Conservation (phyloP, 345 rosid genomes). For the Moricandia arvensis region DNA sequence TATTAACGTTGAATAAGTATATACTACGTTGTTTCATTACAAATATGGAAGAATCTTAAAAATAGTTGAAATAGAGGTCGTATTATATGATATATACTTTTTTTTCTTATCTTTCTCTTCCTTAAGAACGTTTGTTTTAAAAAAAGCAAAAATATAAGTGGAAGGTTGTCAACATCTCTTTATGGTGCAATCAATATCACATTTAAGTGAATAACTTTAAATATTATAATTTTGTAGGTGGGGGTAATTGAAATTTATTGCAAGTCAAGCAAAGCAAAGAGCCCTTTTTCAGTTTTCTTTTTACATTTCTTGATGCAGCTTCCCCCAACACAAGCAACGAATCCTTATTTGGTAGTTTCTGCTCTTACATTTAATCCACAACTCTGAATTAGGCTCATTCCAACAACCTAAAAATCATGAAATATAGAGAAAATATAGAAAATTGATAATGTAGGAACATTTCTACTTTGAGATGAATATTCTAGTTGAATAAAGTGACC, state of each 20-base stretch:
- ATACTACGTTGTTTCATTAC: background rate
- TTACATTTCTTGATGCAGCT: conserved; percentile 32
- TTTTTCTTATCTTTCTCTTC: background rate
- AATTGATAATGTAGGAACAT: background rate
- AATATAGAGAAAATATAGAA: background rate
- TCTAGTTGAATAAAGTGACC: background rate
- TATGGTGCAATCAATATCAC: conserved; percentile 34
- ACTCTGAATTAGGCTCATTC: background rate
- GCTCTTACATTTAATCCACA: conserved; percentile 22
- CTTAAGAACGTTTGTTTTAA: background rate
- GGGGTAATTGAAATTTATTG: conserved; percentile 38
- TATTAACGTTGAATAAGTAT: background rate
- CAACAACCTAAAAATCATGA: background rate
- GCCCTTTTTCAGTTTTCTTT: conserved; percentile 26
- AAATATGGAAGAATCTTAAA: background rate
- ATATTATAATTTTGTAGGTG: conserved; percentile 16
- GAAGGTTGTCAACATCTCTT: conserved; percentile 38
- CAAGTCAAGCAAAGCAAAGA: conserved; percentile 38
- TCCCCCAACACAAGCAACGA: conserved; percentile 24
- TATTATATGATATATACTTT: background rate
- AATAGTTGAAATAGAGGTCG: background rate
- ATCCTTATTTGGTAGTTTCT: conserved; percentile 15
- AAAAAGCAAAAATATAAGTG: conserved; percentile 27
- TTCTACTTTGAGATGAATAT: background rate
- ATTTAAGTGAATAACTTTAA: conserved; percentile 19